A percentile compares a stretch with the other conserved stretches of the same genome.
These are phyloP conservation scores for Metschnikowia colocasiae DNA, from an alignment of 805 yeast genomes.

Conservation along the genomic window DNA sequence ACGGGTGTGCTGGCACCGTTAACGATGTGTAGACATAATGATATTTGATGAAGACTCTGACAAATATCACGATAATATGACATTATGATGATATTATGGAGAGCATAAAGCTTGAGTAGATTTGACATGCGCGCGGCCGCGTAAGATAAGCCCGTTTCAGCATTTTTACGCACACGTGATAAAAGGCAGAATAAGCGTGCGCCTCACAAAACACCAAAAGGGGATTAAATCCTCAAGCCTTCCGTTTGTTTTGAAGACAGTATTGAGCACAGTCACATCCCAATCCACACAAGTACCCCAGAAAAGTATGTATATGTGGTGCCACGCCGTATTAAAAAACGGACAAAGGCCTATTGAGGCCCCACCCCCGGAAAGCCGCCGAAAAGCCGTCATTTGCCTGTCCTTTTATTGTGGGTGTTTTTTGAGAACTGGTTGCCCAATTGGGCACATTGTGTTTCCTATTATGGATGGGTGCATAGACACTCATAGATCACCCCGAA, in stretches of 20 bases:
- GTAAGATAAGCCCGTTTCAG: constrained; percentile 3
- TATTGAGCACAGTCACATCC: constrained; percentile 2
- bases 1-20: no score
- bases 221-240: constrained; percentile 19
- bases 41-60: no score
- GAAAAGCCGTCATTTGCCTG: neutral
- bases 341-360: neutral
- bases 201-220: constrained; percentile 19
- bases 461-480: constrained; percentile 16
- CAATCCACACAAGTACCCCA: constrained; percentile 1
- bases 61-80: no score
- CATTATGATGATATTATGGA: no score
- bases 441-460: constrained; percentile 22
- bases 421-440: constrained; percentile 15
- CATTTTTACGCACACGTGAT: constrained; percentile 5
- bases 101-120: no score
- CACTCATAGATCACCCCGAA: neutral
- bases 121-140: neutral
- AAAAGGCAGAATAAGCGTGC: constrained; percentile 13
- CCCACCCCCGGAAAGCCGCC: no score
- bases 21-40: no score
- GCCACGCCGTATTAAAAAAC: neutral
- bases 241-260: constrained; percentile 17
- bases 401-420: constrained; percentile 2
- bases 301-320: constrained; percentile 4